Evolutionary conservation across 2,329 filamentous ascomycete genomes (phyloP), one percentile per base, ranked within the genome.

Genomic region (Colletotrichum eleusines): DNA sequence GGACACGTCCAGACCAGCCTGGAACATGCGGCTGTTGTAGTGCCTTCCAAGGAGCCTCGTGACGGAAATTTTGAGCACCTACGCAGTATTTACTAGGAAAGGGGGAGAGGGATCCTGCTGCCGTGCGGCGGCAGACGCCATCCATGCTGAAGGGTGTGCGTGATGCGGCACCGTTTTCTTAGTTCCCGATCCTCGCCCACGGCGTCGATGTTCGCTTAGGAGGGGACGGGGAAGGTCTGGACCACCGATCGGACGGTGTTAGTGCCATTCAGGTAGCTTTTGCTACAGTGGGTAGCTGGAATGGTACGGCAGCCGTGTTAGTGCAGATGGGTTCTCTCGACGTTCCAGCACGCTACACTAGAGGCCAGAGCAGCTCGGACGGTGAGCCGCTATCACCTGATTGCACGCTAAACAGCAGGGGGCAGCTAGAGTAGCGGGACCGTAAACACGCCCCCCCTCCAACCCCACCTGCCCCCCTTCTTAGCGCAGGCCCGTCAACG

Each of bases 11-110:
- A 59, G 64, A 46, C 64, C 64, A 60, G 64, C 46, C 69, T 71
- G 68, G 69, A 71, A 71, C 64, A 59, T 69, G 69, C 64, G 68
- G 68, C 68, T 67, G 63, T 42, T 54, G 64, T 63, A 42, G 68
- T 46, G 53, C 53, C 20, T 57, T 57, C n/a, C 31, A 12, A 33
- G 23, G 23, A 53, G 64, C 65, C 69, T 46, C 64, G 69, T 71
- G 69, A 71, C 58, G 53, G 69, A 46, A 69, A 48, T 28, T 59
- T 48, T 63, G 31, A 44, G 44, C 57, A 33, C 50, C 31, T 55
- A 20, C n/a, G n/a, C n/a, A n/a, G n/a, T n/a, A n/a, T n/a, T n/a
- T n/a, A n/a, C n/a, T n/a, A n/a, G n/a, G n/a, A n/a, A n/a, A n/a
- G 31, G 48, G 28, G 20, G n/a, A 33, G n/a, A 9, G 23, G 3